Evolutionary conservation across 2,329 filamentous ascomycete species (phyloP), one percentile per base, ranked within the genome.

Genomic region (Penicillium polonicum): DNA sequence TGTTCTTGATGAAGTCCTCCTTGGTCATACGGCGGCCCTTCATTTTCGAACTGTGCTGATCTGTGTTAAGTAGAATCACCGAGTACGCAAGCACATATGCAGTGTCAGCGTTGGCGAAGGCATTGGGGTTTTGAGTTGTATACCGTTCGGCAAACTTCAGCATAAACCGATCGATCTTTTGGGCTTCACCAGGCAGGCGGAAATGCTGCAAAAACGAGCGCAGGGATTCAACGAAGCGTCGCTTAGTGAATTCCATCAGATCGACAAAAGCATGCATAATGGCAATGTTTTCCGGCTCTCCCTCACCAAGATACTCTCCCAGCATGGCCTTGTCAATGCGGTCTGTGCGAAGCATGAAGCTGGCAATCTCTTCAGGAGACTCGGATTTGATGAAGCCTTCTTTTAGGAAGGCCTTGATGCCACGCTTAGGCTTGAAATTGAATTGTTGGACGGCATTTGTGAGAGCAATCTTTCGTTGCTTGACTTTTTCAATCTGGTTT

Each of bases 111-210:
- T 97, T 99, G 36, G 94, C 94, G 74, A 96, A 99, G 1, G 94
- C 93, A 70, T 96, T 96, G 0, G 94, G 94, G 66, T 99, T 99
- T 31, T 92, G 92, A 59, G 88, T 89, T 51, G 96, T 90, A 73
- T 99, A 99, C 59, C 93, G 88, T 74, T 97, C 93, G 10, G 94
- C 94, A 76, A 97, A 99, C 74, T 99, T 99, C 65, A 99, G 80
- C 94, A 99, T 97, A 77, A 97, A 96, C 48, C 94, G 90, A 85
- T 99, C 94, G 65, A 99, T 99, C 79, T 99, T 99, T 72, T 99
- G 94, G 0, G 92, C 92, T 76, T 99, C 94, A 60, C 94, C 94
- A 0, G 94, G 94, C 15, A 99, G 80, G 61, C 94, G 89, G 80
- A 99, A 99, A 29, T 91, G 90, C 73, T 99, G 94, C 13, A 99